phyloP scores from a whole-genome alignment of 75 land plant species.

The Ceratopteris richardii region DNA sequence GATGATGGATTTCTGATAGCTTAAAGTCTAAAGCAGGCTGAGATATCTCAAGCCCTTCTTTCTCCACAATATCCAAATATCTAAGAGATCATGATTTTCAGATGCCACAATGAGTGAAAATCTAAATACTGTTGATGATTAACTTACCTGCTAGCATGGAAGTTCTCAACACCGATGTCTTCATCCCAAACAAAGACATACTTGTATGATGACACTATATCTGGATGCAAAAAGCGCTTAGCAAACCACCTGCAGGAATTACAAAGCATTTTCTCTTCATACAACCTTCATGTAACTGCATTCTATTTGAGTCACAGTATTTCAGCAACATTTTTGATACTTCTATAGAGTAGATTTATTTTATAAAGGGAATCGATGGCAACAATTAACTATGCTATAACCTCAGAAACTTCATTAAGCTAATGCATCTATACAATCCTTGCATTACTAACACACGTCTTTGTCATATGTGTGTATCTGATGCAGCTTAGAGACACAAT shows the following conservation, averaged over 20 bases:
- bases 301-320: no score
- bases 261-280: no score
- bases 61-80: slow-evolving; percentile 58
- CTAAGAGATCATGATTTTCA: slow-evolving; percentile 15
- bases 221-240: slow-evolving; percentile 47
- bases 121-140: neutral
- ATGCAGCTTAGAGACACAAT: no score
- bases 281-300: slow-evolving; percentile 1
- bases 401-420: no score
- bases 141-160: slow-evolving; percentile 29
- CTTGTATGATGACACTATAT: slow-evolving; percentile 29
- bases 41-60: slow-evolving; percentile 76
- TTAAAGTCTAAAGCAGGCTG: slow-evolving; percentile 68
- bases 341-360: no score
- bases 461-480: no score
- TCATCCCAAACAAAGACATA: slow-evolving; percentile 51
- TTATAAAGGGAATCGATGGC: no score
- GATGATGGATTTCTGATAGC: slow-evolving; percentile 68
- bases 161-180: slow-evolving; percentile 43
- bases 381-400: no score
- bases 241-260: slow-evolving; percentile 61
- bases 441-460: no score
- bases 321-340: no score
- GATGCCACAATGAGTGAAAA: neutral
- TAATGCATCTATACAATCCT: no score